Base-by-base conservation (phyloP, 108 stramenopile species). In the Skeletonema costatum region DNA sequence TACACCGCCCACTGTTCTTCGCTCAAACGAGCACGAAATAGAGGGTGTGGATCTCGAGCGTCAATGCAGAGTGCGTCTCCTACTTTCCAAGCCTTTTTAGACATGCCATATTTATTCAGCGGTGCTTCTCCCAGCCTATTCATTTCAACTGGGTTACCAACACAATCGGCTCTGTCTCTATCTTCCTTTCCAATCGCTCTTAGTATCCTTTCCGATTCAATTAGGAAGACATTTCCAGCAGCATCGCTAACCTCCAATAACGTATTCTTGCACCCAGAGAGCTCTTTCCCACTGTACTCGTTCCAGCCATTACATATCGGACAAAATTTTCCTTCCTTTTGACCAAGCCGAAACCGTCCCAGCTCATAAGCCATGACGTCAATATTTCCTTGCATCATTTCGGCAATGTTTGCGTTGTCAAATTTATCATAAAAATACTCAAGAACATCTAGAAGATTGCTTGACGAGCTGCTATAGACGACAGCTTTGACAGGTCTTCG, bases 401-500 rank as follows among this genome's bases (percentile, higher is more conserved):
- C 87, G 11, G 87, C 87, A 75, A 88, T 86, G 42, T 75, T 75
- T 64, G 80, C 75, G 31, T 39, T 36, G 10, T 46, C 38, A 16
- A 88, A 74, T 10, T 66, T 39, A 2, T 60, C 46, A 60, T 84
- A 81, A 4, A 88, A 72, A 30, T 67, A 63, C 60, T 88, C 86
- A 25, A 86, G 72, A 46, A 88, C 87, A 58, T 71, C 73, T 32
- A 68, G 66, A 8, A 88, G 56, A 50, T 75, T 76, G 17, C 62
- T 67, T 14, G 77, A 68, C 6, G 80, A 78, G 51, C 66, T 73
- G 2, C 80, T 82, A 64, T 86, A 88, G 14, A 88, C 87, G 25
- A 87, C 87, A 48, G 81, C 87, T 73, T 87, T 87, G 38, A 87
- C 71, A 25, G 87, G 87, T 39, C 87, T 71, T 42, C 81, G 38